Conservation (phyloP, 768 basidiomycete genomes). For the Boletellus emodensis region DNA sequence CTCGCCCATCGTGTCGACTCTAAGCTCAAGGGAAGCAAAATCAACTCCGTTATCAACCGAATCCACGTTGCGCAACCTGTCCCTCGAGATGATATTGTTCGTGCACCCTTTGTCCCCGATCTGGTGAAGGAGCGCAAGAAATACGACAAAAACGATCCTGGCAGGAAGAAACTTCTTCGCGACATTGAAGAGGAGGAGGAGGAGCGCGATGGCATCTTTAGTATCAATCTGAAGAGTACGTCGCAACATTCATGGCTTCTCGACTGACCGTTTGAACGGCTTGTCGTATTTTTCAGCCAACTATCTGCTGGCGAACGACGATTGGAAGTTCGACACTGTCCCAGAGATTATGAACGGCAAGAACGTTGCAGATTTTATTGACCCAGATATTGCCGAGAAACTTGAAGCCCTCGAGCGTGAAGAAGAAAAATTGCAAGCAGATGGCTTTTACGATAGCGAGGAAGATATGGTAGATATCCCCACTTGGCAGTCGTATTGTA, state of each 20-base stretch:
- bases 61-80: constrained; percentile 94
- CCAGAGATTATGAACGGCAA: constrained; percentile 99
- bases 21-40: constrained; percentile 91
- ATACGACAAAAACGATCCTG: constrained; percentile 84
- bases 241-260: neutral
- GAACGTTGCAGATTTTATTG: constrained; percentile 98
- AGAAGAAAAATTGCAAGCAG: constrained; percentile 88
- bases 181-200: constrained; percentile 84
- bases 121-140: constrained; percentile 68
- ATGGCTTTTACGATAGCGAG: constrained; percentile 93
- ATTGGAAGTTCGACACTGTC: constrained; percentile 95
- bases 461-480: constrained; percentile 67
- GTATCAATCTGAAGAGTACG: constrained; percentile 84
- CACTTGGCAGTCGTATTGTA: neutral
- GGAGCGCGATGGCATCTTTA: constrained; percentile 89
- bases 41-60: constrained; percentile 89
- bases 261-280: neutral
- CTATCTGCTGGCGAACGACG: constrained; percentile 82
- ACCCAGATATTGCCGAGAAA: constrained; percentile 95
- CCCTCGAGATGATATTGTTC: constrained; percentile 82
- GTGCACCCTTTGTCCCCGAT: constrained; percentile 89
- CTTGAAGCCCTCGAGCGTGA: constrained; percentile 96
- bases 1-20: constrained; percentile 91
- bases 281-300: constrained; percentile 57
- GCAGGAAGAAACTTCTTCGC: constrained; percentile 65